Percentiles rank a stretch among this genome's conserved stretches.
phyloP scores from a whole-genome alignment of 495 filamentous ascomycete species.

The Aspergillus sclerotiicarbonarius region DNA sequence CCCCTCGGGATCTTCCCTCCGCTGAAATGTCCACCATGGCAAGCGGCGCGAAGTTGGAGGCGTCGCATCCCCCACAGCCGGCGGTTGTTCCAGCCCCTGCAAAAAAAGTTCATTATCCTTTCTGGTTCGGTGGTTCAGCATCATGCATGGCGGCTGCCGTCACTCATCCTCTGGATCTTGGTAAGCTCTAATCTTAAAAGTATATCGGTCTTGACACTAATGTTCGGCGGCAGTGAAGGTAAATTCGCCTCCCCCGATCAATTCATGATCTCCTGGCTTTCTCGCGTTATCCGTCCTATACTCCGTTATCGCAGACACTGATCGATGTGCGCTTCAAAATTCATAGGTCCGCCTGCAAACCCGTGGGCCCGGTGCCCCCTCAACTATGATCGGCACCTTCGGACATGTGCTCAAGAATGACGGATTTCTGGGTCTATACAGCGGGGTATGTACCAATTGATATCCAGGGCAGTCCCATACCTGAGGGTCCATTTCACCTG shows the following conservation, averaged over 20 bases:
- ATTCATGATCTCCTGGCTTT: background rate
- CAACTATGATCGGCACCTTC: constrained; percentile 78
- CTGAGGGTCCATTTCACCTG: background rate
- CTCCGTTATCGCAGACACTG: constrained; percentile 1
- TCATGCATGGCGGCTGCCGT: constrained; percentile 86
- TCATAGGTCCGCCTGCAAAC: constrained; percentile 84
- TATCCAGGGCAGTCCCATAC: background rate
- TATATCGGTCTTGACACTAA: background rate
- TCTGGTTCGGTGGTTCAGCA: constrained; percentile 94
- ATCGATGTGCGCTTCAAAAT: constrained; percentile 12
- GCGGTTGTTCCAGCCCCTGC: constrained; percentile 26
- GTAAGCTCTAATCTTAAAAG: constrained; percentile 28
- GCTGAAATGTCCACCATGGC: constrained; percentile 37
- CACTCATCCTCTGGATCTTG: constrained; percentile 83
- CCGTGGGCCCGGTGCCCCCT: constrained; percentile 61
- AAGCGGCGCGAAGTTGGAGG: constrained; percentile 37
- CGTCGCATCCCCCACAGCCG: constrained; percentile 30
- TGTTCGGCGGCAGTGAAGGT: constrained; percentile 47
- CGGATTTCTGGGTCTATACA: constrained; percentile 76
- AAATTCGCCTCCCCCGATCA: constrained; percentile 17
- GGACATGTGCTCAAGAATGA: constrained; percentile 65
- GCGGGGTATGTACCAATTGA: constrained; percentile 55
- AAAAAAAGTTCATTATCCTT: constrained; percentile 65
- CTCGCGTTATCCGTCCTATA: background rate
- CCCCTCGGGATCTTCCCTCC: constrained; percentile 8